Conservation (phyloP, 352 stramenopile species). For the Phytophthora quininea region DNA sequence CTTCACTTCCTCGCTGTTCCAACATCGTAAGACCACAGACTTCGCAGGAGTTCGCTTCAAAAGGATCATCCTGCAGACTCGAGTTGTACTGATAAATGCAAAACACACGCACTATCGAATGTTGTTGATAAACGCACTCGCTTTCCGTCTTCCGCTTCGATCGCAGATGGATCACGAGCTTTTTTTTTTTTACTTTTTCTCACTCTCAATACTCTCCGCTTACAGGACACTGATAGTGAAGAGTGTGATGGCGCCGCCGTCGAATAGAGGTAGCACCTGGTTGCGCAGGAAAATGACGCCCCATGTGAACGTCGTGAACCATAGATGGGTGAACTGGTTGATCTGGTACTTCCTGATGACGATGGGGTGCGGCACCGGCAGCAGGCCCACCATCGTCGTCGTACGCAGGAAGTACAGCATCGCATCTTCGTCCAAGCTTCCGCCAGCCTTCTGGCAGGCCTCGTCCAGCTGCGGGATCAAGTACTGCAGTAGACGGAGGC, state of each 20-base stretch:
- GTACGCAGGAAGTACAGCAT: slow-evolving; percentile 97
- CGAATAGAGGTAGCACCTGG: slow-evolving; percentile 96
- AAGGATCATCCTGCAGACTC: slow-evolving; percentile 22
- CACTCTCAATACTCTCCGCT: slow-evolving; percentile 24
- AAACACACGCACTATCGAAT: slow-evolving; percentile 30
- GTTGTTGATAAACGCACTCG: slow-evolving; percentile 32
- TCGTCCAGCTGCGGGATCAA: slow-evolving; percentile 91
- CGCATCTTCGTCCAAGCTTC: slow-evolving; percentile 94
- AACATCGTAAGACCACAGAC: slow-evolving; percentile 36
- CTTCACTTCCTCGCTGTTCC: slow-evolving; percentile 69
- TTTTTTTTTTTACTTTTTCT: slow-evolving; percentile 11
- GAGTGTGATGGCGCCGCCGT: slow-evolving; percentile 95
- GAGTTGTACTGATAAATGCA: slow-evolving; percentile 34
- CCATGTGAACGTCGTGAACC: slow-evolving; percentile 99
- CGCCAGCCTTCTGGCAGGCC: slow-evolving; percentile 74
- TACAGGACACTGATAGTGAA: slow-evolving; percentile 93
- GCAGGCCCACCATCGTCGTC: slow-evolving; percentile 98
- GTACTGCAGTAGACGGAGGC: slow-evolving; percentile 94
- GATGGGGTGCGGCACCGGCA: slow-evolving; percentile 97
- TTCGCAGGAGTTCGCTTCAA: slow-evolving; percentile 13
- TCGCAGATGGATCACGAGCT: slow-evolving; percentile 15
- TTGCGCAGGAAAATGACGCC: slow-evolving; percentile 98
- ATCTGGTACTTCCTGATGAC: slow-evolving; percentile 99
- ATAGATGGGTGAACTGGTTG: slow-evolving; percentile 98
- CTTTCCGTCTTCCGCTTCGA: slow-evolving; percentile 19